These are phyloP conservation scores for Dactylonectria estremocensis DNA, from an alignment of 2,329 filamentous ascomycete species.

Conservation along the genomic window DNA sequence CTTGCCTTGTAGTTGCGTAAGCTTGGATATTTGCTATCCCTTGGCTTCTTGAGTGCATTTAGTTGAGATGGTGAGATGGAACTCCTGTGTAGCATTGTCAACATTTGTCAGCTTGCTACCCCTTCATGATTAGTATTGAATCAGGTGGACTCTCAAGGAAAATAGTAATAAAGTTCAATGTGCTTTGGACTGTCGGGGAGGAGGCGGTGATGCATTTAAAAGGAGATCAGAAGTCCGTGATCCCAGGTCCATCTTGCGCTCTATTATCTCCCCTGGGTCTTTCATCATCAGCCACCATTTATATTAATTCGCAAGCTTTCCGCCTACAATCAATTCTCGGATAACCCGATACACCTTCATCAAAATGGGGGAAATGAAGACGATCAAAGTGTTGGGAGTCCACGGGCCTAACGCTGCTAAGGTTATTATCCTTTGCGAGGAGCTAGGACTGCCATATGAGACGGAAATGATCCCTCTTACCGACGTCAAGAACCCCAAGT, in stretches of 20 bases:
- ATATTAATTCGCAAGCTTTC: background rate
- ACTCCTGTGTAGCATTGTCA: slow-evolving; percentile 1
- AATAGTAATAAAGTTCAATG: slow-evolving; percentile 4
- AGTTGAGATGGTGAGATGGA: background rate
- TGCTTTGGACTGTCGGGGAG: background rate
- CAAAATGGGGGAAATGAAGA: background rate
- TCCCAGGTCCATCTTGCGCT: background rate
- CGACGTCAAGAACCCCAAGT: slow-evolving; percentile 7
- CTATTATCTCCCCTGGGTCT: slow-evolving; percentile 1
- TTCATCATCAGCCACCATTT: slow-evolving; percentile 4
- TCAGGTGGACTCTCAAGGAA: slow-evolving; percentile 1
- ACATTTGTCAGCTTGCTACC: slow-evolving; percentile 4
- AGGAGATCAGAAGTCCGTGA: slow-evolving; percentile 1
- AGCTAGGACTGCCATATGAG: slow-evolving; percentile 4
- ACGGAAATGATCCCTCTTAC: slow-evolving; percentile 3
- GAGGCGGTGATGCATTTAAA: slow-evolving; percentile 3
- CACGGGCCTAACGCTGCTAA: slow-evolving; percentile 2
- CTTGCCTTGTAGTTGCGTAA: slow-evolving; percentile 4
- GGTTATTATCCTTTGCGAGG: slow-evolving; percentile 2
- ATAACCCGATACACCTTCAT: slow-evolving; percentile 1
- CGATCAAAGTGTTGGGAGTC: slow-evolving; percentile 5
- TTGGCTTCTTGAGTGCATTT: background rate
- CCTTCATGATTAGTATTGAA: background rate
- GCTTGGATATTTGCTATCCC: slow-evolving; percentile 1
- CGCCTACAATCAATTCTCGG: background rate